phyloP scores from a whole-genome alignment of 2,329 filamentous ascomycete species.

The Hypoxylon sp. region DNA sequence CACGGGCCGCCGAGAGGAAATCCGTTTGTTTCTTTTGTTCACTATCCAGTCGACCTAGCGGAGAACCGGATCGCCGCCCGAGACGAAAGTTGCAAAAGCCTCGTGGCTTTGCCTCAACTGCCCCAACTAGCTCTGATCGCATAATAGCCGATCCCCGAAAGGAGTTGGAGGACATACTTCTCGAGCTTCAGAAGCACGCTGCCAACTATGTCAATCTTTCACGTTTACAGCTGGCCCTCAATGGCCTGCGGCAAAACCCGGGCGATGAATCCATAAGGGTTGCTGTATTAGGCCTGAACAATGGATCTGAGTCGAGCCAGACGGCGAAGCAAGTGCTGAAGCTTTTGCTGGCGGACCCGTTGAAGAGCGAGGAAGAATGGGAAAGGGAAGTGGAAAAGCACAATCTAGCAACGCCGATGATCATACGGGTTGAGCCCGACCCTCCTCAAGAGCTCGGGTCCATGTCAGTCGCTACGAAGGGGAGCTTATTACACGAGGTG shows the following conservation, averaged over 20 bases:
- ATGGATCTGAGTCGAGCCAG: constrained; percentile 55
- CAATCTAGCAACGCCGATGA: constrained; percentile 67
- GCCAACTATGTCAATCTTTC: constrained; percentile 75
- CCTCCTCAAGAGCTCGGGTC: constrained; percentile 57
- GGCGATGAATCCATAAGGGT: constrained; percentile 71
- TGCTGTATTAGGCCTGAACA: constrained; percentile 66
- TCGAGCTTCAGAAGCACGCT: constrained; percentile 71
- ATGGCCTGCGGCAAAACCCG: constrained; percentile 69
- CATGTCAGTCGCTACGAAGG: constrained; percentile 54
- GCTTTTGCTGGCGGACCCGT: constrained; percentile 77
- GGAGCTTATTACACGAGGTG: constrained; percentile 68
- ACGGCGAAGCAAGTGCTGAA: constrained; percentile 76
- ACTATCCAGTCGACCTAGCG: constrained; percentile 35
- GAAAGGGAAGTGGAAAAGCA: constrained; percentile 71
- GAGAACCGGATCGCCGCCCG: constrained; percentile 34
- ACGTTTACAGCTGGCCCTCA: constrained; percentile 77
- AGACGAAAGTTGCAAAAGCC: constrained; percentile 43
- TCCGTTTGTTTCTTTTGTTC: constrained; percentile 54
- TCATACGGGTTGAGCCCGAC: constrained; percentile 68
- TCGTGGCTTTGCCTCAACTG: constrained; percentile 44
- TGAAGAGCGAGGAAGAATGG: constrained; percentile 74
- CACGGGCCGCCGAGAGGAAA: constrained; percentile 21
- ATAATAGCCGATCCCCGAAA: constrained; percentile 55
- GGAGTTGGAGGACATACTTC: constrained; percentile 71
- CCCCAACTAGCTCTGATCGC: constrained; percentile 21